Percentiles rank a stretch among this genome's conserved stretches.
phyloP scores from a whole-genome alignment of 2,329 filamentous ascomycete genomes.

The Coniochaeta prunicola region DNA sequence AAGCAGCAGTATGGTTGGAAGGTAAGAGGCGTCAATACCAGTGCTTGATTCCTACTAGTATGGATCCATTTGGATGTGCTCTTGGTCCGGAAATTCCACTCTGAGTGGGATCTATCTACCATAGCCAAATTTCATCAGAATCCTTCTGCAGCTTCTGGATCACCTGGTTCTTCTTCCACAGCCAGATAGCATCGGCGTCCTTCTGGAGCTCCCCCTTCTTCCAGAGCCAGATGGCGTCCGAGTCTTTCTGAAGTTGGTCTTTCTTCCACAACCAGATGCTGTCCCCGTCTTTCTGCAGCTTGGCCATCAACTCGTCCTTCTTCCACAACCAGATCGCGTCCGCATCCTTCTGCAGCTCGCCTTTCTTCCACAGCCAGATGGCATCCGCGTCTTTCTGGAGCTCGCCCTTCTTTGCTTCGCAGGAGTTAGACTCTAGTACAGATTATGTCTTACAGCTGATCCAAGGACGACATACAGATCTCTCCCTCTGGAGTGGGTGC shows the following conservation, averaged over 20 bases:
- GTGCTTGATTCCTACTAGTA: no score
- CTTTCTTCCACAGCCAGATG: constrained; percentile 14
- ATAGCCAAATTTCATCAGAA: not conserved
- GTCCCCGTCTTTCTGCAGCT: not conserved
- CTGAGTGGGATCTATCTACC: not conserved
- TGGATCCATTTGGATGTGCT: no score
- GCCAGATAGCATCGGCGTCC: constrained; percentile 1
- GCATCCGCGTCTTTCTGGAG: constrained; percentile 10
- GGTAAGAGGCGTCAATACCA: no score
- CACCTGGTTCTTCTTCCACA: constrained; percentile 1
- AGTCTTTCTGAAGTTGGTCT: constrained; percentile 2
- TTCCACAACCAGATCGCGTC: constrained; percentile 2
- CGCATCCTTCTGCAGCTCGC: constrained; percentile 2
- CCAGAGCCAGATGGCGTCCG: constrained; percentile 13
- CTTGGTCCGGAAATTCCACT: no score
- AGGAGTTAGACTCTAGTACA: constrained; percentile 4
- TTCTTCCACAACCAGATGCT: constrained; percentile 1
- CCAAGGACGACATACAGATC: constrained; percentile 7
- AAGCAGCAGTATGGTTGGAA: no score
- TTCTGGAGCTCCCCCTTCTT: constrained; percentile 2
- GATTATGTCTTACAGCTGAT: constrained; percentile 5
- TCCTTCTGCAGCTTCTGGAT: not conserved
- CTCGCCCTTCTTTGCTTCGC: constrained; percentile 6
- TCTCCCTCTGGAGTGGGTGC: constrained; percentile 8
- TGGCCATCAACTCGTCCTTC: not conserved